Conservation (phyloP, 441 rosid species). For the Syzygium malaccense region DNA sequence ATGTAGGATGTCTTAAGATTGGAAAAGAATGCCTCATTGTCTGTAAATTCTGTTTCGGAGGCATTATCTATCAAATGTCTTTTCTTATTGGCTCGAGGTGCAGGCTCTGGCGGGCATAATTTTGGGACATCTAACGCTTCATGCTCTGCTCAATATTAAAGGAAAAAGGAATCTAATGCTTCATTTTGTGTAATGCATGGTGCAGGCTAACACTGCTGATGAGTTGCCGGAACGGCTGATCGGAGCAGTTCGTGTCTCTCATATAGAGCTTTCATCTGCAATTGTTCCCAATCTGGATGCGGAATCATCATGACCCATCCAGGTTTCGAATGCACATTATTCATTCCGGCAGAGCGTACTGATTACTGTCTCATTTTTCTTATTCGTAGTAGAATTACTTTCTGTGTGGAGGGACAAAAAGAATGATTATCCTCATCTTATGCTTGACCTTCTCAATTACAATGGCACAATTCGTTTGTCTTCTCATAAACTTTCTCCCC, state of each 20-base stretch:
- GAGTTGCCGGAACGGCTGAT: conserved; percentile 89
- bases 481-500: background rate
- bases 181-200: background rate
- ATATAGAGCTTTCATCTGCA: conserved; percentile 79
- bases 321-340: conserved; percentile 8
- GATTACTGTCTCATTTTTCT: background rate
- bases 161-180: background rate
- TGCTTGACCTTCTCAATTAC: background rate
- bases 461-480: background rate
- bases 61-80: background rate
- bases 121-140: background rate
- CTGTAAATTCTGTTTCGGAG: background rate
- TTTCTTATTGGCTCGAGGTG: background rate
- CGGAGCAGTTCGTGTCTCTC: conserved; percentile 92
- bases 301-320: conserved; percentile 31
- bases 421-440: background rate
- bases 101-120: background rate
- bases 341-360: conserved; percentile 8
- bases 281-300: conserved; percentile 66
- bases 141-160: background rate
- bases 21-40: background rate
- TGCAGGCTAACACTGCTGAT: conserved; percentile 73
- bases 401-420: background rate
- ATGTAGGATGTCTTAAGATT: background rate
- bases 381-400: background rate